These are phyloP conservation scores for Heterobasidion irregulare DNA, from an alignment of 1,284 basidiomycete genomes.

Conservation along the genomic window DNA sequence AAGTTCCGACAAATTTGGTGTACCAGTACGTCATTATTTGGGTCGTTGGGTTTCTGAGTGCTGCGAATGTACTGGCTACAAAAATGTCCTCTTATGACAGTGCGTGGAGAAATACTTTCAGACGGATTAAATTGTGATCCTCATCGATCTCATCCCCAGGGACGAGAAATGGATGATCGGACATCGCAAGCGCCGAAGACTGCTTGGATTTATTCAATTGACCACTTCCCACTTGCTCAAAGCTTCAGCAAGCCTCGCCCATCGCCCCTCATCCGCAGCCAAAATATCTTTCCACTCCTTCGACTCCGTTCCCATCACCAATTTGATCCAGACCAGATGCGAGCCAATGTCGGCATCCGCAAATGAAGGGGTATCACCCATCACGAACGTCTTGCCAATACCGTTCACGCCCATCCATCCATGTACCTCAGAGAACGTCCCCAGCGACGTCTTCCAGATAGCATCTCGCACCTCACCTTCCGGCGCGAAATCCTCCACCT, in stretches of 20 bases:
- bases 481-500: conserved; percentile 25
- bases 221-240: conserved; percentile 13
- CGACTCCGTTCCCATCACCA: conserved; percentile 24
- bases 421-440: conserved; percentile 21
- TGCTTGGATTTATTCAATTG: not conserved
- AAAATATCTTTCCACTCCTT: conserved; percentile 29
- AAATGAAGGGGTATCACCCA: conserved; percentile 21
- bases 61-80: no score
- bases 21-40: no score
- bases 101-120: no score
- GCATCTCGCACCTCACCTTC: conserved; percentile 14
- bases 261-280: conserved; percentile 28
- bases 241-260: conserved; percentile 23
- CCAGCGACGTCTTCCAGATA: conserved; percentile 24
- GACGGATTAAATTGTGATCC: no score
- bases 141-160: no score
- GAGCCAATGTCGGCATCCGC: conserved; percentile 27
- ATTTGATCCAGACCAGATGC: conserved; percentile 21
- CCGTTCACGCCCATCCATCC: conserved; percentile 23
- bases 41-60: no score
- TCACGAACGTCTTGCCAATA: conserved; percentile 17
- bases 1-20: no score
- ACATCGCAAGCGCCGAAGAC: no score
- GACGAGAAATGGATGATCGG: no score
- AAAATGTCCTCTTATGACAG: no score